Percentiles rank a stretch among this genome's conserved stretches.
These are phyloP conservation scores for Gryganskiella cystojenkinii DNA, from an alignment of 192 early-diverging fungal genomes.

Conservation along the genomic window DNA sequence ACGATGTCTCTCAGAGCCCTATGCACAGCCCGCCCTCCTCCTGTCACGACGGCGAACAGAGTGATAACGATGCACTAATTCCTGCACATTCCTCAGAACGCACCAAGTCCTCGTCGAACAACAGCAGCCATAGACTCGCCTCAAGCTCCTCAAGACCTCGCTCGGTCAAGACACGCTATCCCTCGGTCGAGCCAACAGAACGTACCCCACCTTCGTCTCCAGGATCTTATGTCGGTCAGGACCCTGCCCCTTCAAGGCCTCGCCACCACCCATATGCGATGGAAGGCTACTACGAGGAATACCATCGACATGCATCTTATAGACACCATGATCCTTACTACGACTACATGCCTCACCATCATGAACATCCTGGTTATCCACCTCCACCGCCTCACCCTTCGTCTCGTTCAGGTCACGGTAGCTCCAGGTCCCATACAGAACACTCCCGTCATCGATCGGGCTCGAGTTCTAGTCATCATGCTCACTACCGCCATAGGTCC, in stretches of 20 bases:
- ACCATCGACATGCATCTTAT: slow-evolving; percentile 1
- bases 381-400: neutral
- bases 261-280: slow-evolving; percentile 12
- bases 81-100: slow-evolving; percentile 17
- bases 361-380: neutral
- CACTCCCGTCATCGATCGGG: too few species aligned
- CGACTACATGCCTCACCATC: neutral
- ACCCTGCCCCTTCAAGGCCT: slow-evolving; percentile 15
- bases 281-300: neutral
- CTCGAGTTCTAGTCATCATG: too few species aligned
- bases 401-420: too few species aligned
- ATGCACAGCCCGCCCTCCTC: slow-evolving; percentile 49
- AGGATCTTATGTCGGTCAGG: slow-evolving; percentile 1
- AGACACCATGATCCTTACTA: slow-evolving; percentile 17
- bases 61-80: slow-evolving; percentile 20
- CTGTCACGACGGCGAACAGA: slow-evolving; percentile 38
- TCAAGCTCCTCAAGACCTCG: slow-evolving; percentile 22
- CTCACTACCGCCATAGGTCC: too few species aligned
- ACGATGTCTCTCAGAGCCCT: too few species aligned
- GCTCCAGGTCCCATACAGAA: too few species aligned
- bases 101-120: neutral
- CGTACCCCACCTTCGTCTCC: slow-evolving; percentile 41
- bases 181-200: slow-evolving; percentile 18
- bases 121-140: slow-evolving; percentile 10
- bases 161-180: neutral